A percentile compares a stretch with the other conserved stretches of the same genome.
Evolutionary conservation across 1,284 basidiomycete genomes (phyloP).

Genomic region (Schizopora paradoxa): DNA sequence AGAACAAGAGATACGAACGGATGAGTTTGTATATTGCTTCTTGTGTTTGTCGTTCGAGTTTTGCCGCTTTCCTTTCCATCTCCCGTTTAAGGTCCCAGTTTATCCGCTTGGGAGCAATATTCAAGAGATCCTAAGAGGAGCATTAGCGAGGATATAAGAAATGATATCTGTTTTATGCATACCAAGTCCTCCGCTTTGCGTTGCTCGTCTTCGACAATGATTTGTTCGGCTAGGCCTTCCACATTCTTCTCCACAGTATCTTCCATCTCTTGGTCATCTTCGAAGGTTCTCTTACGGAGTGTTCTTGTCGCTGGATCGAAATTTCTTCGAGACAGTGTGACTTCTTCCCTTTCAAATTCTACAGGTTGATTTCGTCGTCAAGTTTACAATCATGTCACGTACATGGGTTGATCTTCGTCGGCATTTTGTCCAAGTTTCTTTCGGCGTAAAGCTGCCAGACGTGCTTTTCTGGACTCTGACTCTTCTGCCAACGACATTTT

Average conservation of each 20-base stretch:
- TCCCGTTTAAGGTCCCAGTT: constrained; percentile 98
- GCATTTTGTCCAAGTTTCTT: constrained; percentile 61
- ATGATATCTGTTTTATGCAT: constrained; percentile 15
- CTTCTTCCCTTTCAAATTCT: constrained; percentile 30
- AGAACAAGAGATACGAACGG: constrained; percentile 46
- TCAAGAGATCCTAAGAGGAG: constrained; percentile 76
- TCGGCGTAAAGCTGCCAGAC: constrained; percentile 76
- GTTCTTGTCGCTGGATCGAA: constrained; percentile 83
- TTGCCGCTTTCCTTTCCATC: constrained; percentile 83
- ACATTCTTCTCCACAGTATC: constrained; percentile 89
- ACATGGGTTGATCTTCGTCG: constrained; percentile 26
- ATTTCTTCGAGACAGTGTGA: constrained; percentile 73
- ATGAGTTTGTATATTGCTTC: constrained; percentile 91
- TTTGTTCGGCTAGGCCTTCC: constrained; percentile 76
- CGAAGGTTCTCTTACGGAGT: constrained; percentile 54
- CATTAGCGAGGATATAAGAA: constrained; percentile 2
- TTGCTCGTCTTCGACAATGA: constrained; percentile 82
- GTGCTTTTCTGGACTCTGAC: constrained; percentile 81
- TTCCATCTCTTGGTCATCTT: constrained; percentile 53
- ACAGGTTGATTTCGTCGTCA: neutral
- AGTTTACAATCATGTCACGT: constrained; percentile 20
- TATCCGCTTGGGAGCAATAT: constrained; percentile 92
- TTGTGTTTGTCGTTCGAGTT: constrained; percentile 86
- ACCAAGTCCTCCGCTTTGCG: constrained; percentile 84
- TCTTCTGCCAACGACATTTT: constrained; percentile 83